Percentiles rank a stretch among this genome's conserved stretches.
phyloP scores from a whole-genome alignment of 768 basidiomycete species.

The Boletellus ananas region DNA sequence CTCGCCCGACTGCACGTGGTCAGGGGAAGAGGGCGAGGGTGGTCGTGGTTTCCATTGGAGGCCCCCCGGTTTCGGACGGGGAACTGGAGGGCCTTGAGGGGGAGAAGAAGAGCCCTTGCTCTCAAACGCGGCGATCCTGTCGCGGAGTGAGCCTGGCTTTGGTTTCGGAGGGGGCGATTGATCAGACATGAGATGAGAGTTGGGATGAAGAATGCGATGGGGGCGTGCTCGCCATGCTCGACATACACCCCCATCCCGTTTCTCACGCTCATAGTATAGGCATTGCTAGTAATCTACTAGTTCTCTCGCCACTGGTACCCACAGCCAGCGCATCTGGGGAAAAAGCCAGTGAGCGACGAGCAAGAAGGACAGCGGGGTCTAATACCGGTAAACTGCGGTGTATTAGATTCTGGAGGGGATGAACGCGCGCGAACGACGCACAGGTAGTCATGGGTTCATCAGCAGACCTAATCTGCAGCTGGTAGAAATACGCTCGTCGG shows the following conservation, averaged over 20 bases:
- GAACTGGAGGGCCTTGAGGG: constrained; percentile 26
- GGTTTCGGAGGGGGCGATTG: constrained; percentile 53
- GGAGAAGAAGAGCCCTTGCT: constrained; percentile 39
- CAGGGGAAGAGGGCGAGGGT: constrained; percentile 39
- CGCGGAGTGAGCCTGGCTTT: constrained; percentile 75
- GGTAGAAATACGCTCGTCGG: constrained; percentile 86
- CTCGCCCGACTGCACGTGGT: constrained; percentile 13
- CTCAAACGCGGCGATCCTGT: constrained; percentile 89
- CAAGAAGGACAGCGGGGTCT: background rate
- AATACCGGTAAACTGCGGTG: constrained; percentile 56
- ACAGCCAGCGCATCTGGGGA: constrained; percentile 54
- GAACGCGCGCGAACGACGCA: constrained; percentile 10
- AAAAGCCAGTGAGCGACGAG: background rate
- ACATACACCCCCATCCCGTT: constrained; percentile 3
- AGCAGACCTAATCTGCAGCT: constrained; percentile 92
- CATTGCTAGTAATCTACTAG: constrained; percentile 23
- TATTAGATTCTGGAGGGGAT: constrained; percentile 2
- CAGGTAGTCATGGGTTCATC: constrained; percentile 81
- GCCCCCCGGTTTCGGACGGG: constrained; percentile 56
- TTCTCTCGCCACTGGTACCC: constrained; percentile 71
- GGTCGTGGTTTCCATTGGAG: constrained; percentile 71
- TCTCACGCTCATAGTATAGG: constrained; percentile 21
- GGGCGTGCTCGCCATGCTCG: constrained; percentile 20
- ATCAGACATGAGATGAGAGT: constrained; percentile 53
- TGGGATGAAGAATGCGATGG: constrained; percentile 11